Evolutionary conservation across 352 stramenopile species (phyloP).

Genomic region (Globisporangium paroecandrum): DNA sequence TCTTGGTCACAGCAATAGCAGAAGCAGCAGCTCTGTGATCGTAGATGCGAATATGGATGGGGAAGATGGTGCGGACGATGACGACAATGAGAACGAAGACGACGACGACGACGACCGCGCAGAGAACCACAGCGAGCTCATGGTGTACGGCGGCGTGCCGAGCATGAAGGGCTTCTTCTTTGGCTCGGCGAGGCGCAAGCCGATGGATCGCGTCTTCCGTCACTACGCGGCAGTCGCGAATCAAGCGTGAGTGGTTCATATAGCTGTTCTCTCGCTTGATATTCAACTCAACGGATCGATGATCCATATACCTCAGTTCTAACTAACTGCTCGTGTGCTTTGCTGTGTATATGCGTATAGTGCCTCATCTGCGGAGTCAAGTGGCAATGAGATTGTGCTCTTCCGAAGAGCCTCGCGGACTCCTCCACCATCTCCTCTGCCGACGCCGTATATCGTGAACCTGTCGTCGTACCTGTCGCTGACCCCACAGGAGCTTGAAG

Average conservation of each 20-base stretch:
- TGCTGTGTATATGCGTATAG: background rate
- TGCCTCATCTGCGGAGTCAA: conserved; percentile 4
- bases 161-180: conserved; percentile 57
- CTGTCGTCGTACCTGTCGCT: conserved; percentile 48
- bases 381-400: conserved; percentile 39
- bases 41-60: conserved; percentile 20
- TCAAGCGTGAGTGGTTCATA: conserved; percentile 23
- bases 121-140: conserved; percentile 17
- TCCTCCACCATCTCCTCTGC: conserved; percentile 1
- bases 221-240: conserved; percentile 53
- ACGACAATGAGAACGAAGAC: conserved; percentile 10
- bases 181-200: conserved; percentile 25
- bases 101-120: conserved; percentile 11
- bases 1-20: conserved; percentile 4
- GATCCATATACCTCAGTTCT: background rate
- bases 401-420: conserved; percentile 23
- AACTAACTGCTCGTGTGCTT: background rate
- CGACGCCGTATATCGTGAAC: conserved; percentile 19
- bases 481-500: conserved; percentile 42
- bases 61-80: conserved; percentile 14
- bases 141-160: conserved; percentile 36
- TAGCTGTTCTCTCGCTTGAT: background rate
- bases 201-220: conserved; percentile 66
- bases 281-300: background rate
- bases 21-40: conserved; percentile 20